These are phyloP conservation scores for Termitomyces bulborhizus DNA, from an alignment of 768 basidiomycete genomes.

Conservation along the genomic window DNA sequence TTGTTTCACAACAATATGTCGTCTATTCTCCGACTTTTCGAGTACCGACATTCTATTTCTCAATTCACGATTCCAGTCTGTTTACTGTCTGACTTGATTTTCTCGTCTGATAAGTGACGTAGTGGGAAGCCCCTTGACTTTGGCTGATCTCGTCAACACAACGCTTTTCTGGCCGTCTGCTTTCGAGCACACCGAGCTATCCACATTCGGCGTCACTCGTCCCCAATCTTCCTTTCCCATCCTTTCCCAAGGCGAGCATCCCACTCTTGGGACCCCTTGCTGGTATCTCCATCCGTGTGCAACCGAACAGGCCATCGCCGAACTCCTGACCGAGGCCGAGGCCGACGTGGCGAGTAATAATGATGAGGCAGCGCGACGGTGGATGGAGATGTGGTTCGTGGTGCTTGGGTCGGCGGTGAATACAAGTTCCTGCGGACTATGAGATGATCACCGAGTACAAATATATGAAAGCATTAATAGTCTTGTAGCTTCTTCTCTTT, in stretches of 20 bases:
- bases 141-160: constrained; percentile 50
- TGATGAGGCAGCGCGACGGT: constrained; percentile 25
- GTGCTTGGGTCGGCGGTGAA: constrained; percentile 63
- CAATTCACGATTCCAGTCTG: constrained; percentile 62
- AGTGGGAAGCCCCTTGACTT: constrained; percentile 62
- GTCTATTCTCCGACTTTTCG: constrained; percentile 75
- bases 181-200: constrained; percentile 36
- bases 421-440: constrained; percentile 18
- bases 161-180: constrained; percentile 51
- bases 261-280: constrained; percentile 61
- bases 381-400: constrained; percentile 77
- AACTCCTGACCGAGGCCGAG: constrained; percentile 53
- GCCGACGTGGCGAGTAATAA: background rate
- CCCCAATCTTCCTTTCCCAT: constrained; percentile 60
- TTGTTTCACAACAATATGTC: constrained; percentile 58
- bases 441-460: constrained; percentile 1
- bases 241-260: constrained; percentile 85
- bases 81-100: constrained; percentile 16
- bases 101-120: constrained; percentile 9
- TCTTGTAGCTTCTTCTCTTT: background rate
- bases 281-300: constrained; percentile 93
- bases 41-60: constrained; percentile 84
- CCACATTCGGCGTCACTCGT: constrained; percentile 49
- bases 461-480: constrained; percentile 12
- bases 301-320: constrained; percentile 56